These are phyloP conservation scores for Antrodiella citrinella DNA, from an alignment of 768 basidiomycete genomes.

Conservation along the genomic window DNA sequence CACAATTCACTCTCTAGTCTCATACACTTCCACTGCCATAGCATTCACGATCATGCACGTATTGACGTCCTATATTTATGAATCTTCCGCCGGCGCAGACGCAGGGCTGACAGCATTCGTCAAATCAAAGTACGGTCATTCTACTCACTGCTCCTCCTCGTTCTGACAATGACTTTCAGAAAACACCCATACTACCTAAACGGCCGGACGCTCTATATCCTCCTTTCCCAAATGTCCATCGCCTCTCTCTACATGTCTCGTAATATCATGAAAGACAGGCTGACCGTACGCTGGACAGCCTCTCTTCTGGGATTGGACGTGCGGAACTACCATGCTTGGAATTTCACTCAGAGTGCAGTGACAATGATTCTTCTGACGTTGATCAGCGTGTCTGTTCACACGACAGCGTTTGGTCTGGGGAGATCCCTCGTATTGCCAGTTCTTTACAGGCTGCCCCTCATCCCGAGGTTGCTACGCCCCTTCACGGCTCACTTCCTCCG, in stretches of 20 bases:
- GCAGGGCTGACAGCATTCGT: conserved; percentile 49
- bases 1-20: conserved; percentile 35
- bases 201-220: conserved; percentile 54
- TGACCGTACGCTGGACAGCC: conserved; percentile 27
- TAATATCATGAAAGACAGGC: conserved; percentile 56
- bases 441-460: conserved; percentile 44
- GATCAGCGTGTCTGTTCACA: conserved; percentile 30
- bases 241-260: conserved; percentile 44
- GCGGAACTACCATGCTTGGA: neutral
- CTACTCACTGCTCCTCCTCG: neutral
- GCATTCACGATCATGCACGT: conserved; percentile 36
- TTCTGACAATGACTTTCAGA: conserved; percentile 26
- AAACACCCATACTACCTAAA: conserved; percentile 73
- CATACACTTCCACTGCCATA: conserved; percentile 41
- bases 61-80: conserved; percentile 27
- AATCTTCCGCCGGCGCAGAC: conserved; percentile 26
- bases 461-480: conserved; percentile 44
- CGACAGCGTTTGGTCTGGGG: conserved; percentile 36
- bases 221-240: conserved; percentile 42
- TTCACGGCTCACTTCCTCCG: conserved; percentile 58
- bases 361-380: conserved; percentile 24
- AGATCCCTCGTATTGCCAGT: conserved; percentile 45
- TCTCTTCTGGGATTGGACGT: neutral
- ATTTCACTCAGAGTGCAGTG: neutral
- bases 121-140: conserved; percentile 51